A percentile compares a stretch with the other conserved stretches of the same genome.
Conservation (phyloP, 352 stramenopile species). For the Pythium apleroticum region DNA sequence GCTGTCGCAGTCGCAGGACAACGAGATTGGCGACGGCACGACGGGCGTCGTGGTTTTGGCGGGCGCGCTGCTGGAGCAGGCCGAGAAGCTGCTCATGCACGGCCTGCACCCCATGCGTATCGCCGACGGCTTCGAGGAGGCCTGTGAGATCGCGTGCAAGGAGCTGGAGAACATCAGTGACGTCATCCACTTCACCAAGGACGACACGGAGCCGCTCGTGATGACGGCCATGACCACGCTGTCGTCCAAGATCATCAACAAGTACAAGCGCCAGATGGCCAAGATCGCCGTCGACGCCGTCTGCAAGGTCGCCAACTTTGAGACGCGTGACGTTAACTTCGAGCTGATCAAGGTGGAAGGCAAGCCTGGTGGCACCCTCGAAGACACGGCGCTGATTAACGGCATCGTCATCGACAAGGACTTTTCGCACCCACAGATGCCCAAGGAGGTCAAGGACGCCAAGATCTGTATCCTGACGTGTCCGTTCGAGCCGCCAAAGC, state of each 20-base stretch:
- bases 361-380: slow-evolving; percentile 96
- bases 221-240: slow-evolving; percentile 98
- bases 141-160: slow-evolving; percentile 95
- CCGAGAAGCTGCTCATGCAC: slow-evolving; percentile 95
- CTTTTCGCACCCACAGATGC: slow-evolving; percentile 99
- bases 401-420: slow-evolving; percentile 99
- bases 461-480: slow-evolving; percentile 99
- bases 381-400: slow-evolving; percentile 98
- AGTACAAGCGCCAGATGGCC: slow-evolving; percentile 98
- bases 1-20: slow-evolving; percentile 98
- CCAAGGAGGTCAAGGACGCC: slow-evolving; percentile 96
- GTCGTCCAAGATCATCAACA: slow-evolving; percentile 99
- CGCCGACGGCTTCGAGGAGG: slow-evolving; percentile 98
- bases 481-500: slow-evolving; percentile 99
- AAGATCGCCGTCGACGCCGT: slow-evolving; percentile 98
- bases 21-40: slow-evolving; percentile 99
- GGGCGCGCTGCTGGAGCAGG: slow-evolving; percentile 96
- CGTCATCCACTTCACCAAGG: slow-evolving; percentile 94
- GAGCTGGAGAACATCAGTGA: slow-evolving; percentile 95
- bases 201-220: slow-evolving; percentile 95
- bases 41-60: slow-evolving; percentile 99
- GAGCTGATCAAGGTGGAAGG: slow-evolving; percentile 99
- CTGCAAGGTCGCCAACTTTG: slow-evolving; percentile 97
- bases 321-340: slow-evolving; percentile 99
- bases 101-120: slow-evolving; percentile 99